These are phyloP conservation scores for Globisporangium barbulae DNA, from an alignment of 352 stramenopile species.

Conservation along the genomic window DNA sequence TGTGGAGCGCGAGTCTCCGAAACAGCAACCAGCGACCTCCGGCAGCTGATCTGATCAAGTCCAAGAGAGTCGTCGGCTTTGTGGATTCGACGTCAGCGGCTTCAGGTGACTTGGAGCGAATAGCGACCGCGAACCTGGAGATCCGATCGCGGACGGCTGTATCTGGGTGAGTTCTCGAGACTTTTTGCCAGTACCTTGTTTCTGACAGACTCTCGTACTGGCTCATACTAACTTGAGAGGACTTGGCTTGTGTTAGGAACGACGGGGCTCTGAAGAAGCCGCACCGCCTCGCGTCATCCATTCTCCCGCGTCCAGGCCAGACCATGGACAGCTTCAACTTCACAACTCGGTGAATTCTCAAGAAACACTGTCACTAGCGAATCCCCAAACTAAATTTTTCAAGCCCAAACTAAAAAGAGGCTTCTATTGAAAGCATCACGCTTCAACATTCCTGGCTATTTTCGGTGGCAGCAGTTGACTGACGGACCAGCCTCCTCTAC, in stretches of 20 bases:
- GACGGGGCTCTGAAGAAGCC: constrained; percentile 27
- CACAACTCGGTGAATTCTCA: not conserved
- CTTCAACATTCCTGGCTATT: not conserved
- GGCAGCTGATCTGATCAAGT: constrained; percentile 11
- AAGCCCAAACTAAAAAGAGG: not conserved
- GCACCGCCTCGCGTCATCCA: constrained; percentile 28
- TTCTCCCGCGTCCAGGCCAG: constrained; percentile 33
- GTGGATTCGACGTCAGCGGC: not conserved
- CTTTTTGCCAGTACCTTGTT: not conserved
- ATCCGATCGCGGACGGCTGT: constrained; percentile 19
- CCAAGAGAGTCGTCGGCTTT: constrained; percentile 8
- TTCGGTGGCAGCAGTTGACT: not conserved
- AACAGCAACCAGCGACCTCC: constrained; percentile 15
- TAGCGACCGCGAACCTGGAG: constrained; percentile 28
- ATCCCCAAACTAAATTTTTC: not conserved
- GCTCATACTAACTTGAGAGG: not conserved
- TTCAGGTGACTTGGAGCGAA: constrained; percentile 23
- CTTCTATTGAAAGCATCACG: constrained; percentile 1
- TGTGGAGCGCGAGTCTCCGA: constrained; percentile 62
- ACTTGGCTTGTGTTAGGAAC: not conserved
- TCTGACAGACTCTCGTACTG: not conserved
- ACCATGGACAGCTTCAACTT: constrained; percentile 38
- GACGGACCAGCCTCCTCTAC: not conserved
- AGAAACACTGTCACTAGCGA: constrained; percentile 4
- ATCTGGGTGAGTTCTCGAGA: constrained; percentile 5